Percentiles rank a stretch among this genome's conserved stretches.
These are phyloP conservation scores for Eutreptiella sp. DNA, from an alignment of 208 protist genomes.

Conservation along the genomic window DNA sequence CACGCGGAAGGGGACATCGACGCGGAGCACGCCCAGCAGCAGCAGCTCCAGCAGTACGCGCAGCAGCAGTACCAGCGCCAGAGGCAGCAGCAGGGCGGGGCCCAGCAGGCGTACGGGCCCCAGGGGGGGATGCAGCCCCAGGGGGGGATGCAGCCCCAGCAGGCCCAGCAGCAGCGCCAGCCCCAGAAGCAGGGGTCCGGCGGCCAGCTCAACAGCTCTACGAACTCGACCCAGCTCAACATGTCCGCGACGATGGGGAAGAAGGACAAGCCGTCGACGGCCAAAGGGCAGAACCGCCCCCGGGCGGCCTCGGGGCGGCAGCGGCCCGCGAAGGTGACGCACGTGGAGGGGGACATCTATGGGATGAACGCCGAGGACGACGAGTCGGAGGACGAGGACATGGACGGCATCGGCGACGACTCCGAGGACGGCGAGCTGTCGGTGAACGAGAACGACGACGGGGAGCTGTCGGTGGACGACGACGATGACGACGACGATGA, in stretches of 20 bases:
- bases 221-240: constrained; percentile 21
- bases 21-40: constrained; percentile 5
- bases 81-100: constrained; percentile 4
- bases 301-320: constrained; percentile 15
- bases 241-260: constrained; percentile 21
- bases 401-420: constrained; percentile 1
- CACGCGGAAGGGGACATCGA: constrained; percentile 24
- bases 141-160: constrained; percentile 1
- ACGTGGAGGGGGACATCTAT: neutral
- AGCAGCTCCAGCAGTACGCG: constrained; percentile 4
- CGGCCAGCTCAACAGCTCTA: constrained; percentile 14
- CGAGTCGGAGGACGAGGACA: neutral
- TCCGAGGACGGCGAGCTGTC: constrained; percentile 15
- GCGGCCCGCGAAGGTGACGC: neutral
- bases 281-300: constrained; percentile 35
- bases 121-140: constrained; percentile 1
- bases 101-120: constrained; percentile 2
- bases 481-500: neutral
- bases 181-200: constrained; percentile 3
- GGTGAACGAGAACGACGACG: constrained; percentile 1
- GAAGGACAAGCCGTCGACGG: constrained; percentile 3
- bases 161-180: neutral
- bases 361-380: constrained; percentile 36
- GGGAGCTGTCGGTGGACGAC: constrained; percentile 8
- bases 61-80: neutral